These are phyloP conservation scores for Ophiostoma ulmi DNA, from an alignment of 2,329 filamentous ascomycete species.

Conservation along the genomic window DNA sequence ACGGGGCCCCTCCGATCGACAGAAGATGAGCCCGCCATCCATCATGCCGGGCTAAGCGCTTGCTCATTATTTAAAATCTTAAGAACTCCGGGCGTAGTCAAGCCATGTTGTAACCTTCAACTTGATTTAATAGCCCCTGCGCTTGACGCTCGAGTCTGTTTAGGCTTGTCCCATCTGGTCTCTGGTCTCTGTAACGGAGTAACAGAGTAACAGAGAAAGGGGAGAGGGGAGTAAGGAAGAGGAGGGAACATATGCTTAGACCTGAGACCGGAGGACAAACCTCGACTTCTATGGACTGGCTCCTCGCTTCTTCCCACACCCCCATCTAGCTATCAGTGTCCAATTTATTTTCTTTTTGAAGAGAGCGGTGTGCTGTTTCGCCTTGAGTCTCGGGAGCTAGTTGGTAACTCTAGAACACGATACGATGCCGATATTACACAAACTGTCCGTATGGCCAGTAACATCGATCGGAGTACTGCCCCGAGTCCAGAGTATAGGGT, in stretches of 20 bases:
- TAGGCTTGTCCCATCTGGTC: too few relatives aligned
- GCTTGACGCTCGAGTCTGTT: too few relatives aligned
- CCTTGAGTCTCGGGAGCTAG: neutral
- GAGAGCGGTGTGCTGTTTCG: conserved; percentile 1
- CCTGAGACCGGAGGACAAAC: too few relatives aligned
- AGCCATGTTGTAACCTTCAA: neutral
- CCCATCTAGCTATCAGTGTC: neutral
- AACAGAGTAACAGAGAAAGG: too few relatives aligned
- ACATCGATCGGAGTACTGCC: neutral
- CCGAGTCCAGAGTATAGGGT: neutral
- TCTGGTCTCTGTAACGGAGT: too few relatives aligned
- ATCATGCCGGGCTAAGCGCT: conserved; percentile 1
- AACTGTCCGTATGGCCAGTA: neutral
- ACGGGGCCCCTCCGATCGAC: neutral
- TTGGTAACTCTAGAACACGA: neutral
- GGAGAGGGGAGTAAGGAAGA: too few relatives aligned
- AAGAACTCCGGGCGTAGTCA: neutral
- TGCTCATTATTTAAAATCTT: neutral
- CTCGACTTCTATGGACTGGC: neutral
- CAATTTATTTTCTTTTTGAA: neutral
- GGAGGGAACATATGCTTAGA: too few relatives aligned
- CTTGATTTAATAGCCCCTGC: too few relatives aligned
- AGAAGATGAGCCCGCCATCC: neutral
- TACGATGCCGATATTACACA: neutral
- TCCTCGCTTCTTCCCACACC: conserved; percentile 7